Conservation (phyloP, 441 rosid genomes). For the Dalechampia spathulata region DNA sequence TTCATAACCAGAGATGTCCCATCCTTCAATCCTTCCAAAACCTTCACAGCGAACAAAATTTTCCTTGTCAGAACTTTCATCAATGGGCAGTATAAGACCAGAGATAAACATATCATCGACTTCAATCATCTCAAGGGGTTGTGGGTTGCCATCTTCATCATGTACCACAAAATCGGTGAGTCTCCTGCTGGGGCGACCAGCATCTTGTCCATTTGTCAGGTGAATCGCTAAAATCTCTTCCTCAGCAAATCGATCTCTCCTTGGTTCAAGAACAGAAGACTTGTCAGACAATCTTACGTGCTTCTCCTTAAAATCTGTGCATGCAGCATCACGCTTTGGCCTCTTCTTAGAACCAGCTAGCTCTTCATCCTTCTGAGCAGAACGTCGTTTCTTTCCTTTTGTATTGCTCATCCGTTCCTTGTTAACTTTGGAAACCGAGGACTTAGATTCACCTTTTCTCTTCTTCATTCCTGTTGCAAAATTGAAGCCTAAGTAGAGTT, state of each 20-base stretch:
- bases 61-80: slow-evolving; percentile 35
- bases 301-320: slow-evolving; percentile 46
- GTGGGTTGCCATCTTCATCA: slow-evolving; percentile 37
- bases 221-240: slow-evolving; percentile 41
- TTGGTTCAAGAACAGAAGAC: slow-evolving; percentile 36
- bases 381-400: slow-evolving; percentile 13
- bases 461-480: slow-evolving; percentile 15
- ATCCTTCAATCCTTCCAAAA: slow-evolving; percentile 58
- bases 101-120: slow-evolving; percentile 47
- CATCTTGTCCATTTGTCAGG: slow-evolving; percentile 30
- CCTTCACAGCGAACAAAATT: slow-evolving; percentile 47
- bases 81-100: slow-evolving; percentile 55
- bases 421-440: slow-evolving; percentile 6
- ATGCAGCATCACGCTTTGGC: slow-evolving; percentile 64
- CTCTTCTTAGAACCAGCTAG: slow-evolving; percentile 24
- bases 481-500: background rate
- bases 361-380: slow-evolving; percentile 9
- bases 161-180: slow-evolving; percentile 56
- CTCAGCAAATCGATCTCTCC: slow-evolving; percentile 31
- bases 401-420: slow-evolving; percentile 3
- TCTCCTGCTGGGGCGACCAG: slow-evolving; percentile 49
- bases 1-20: slow-evolving; percentile 82
- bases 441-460: slow-evolving; percentile 11
- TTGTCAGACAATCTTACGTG: slow-evolving; percentile 28
- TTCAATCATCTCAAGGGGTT: slow-evolving; percentile 71